phyloP scores from a whole-genome alignment of 805 yeast genomes.

The Helenozyma baotianmanensis region DNA sequence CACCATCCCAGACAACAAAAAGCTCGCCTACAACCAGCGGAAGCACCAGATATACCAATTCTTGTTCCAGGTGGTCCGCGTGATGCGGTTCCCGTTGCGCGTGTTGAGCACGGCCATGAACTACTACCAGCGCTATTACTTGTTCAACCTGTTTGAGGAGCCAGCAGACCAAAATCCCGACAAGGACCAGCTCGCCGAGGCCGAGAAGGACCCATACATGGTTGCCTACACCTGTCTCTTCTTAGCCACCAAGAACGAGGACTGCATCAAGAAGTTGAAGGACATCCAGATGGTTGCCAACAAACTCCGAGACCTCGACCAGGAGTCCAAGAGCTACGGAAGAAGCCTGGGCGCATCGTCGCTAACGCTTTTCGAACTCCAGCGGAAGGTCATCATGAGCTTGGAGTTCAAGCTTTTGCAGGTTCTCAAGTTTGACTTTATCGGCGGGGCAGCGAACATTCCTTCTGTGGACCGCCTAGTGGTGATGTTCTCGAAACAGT shows the following conservation, averaged over 20 bases:
- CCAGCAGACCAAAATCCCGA: conserved; percentile 19
- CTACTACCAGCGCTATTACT: conserved; percentile 65
- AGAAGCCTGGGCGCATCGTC: conserved; percentile 9
- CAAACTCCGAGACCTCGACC: conserved; percentile 32
- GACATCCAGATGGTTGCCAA: conserved; percentile 54
- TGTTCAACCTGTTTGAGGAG: conserved; percentile 57
- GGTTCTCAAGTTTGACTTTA: conserved; percentile 73
- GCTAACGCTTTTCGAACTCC: conserved; percentile 40
- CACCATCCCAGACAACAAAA: conserved; percentile 48
- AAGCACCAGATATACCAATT: conserved; percentile 52
- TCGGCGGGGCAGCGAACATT: conserved; percentile 46
- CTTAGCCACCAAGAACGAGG: conserved; percentile 75
- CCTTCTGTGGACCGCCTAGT: conserved; percentile 58
- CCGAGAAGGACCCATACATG: conserved; percentile 46
- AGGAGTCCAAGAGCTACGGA: conserved; percentile 26
- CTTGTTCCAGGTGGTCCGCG: conserved; percentile 47
- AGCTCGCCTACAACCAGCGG: conserved; percentile 43
- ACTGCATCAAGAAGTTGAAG: conserved; percentile 70
- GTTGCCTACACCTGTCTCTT: conserved; percentile 68
- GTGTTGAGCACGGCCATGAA: conserved; percentile 68
- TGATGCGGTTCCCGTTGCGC: conserved; percentile 62
- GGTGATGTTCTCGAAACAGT: conserved; percentile 54
- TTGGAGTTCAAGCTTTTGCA: conserved; percentile 74
- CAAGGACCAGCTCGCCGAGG: conserved; percentile 16
- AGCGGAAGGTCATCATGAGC: conserved; percentile 51